Evolutionary conservation across 2,329 filamentous ascomycete species (phyloP).

Genomic region (Ascomycota sp.): DNA sequence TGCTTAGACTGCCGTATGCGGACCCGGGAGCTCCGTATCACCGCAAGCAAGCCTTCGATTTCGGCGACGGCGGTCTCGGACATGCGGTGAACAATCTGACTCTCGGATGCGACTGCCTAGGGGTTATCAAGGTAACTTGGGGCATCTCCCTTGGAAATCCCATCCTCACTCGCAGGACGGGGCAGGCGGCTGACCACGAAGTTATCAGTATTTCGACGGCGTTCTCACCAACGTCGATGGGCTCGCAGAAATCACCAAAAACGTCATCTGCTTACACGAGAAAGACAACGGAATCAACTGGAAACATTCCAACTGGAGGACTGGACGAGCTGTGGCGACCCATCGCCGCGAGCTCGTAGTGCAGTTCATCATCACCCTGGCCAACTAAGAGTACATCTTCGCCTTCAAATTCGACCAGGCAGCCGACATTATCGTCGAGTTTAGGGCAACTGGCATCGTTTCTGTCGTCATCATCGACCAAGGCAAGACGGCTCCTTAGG

Average conservation of each 20-base stretch:
- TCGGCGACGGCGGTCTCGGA: conserved; percentile 44
- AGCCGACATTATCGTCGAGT: conserved; percentile 16
- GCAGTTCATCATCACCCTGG: conserved; percentile 40
- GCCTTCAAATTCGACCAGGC: conserved; percentile 29
- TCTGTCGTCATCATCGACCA: conserved; percentile 26
- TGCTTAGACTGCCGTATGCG: conserved; percentile 35
- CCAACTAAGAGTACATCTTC: conserved; percentile 38
- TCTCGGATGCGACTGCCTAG: conserved; percentile 46
- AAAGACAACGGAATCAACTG: conserved; percentile 31
- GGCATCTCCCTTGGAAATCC: too few species aligned
- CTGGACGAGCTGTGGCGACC: conserved; percentile 31
- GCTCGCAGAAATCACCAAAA: conserved; percentile 21
- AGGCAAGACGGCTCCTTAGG: conserved; percentile 33
- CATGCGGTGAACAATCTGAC: conserved; percentile 44
- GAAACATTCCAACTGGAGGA: conserved; percentile 41
- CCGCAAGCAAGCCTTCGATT: conserved; percentile 46
- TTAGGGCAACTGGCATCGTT: conserved; percentile 21
- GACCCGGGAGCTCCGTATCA: conserved; percentile 29
- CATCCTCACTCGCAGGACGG: neutral
- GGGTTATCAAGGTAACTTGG: conserved; percentile 26
- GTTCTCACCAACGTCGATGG: conserved; percentile 11
- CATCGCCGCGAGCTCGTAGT: conserved; percentile 35
- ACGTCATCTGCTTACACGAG: conserved; percentile 15
- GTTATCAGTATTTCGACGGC: conserved; percentile 14
- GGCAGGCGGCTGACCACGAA: neutral